Conservation (phyloP, 495 filamentous ascomycete species). For the Alectoria sarmentosa region DNA sequence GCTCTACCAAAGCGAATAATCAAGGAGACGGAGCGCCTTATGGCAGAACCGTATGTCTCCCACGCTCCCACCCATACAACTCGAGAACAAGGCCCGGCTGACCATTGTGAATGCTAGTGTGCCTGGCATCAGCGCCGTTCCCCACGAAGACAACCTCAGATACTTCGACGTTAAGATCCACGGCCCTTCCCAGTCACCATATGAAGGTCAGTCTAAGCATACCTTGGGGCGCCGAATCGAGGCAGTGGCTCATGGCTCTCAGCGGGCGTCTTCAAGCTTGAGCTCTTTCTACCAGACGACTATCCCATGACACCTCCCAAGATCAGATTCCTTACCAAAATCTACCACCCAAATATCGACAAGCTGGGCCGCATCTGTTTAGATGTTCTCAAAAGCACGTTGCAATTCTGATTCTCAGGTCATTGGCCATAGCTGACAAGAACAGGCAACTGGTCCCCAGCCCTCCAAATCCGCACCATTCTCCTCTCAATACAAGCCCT, state of each 20-base stretch:
- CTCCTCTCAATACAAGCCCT: slow-evolving; percentile 95
- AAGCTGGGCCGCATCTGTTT: slow-evolving; percentile 94
- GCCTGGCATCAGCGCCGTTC: slow-evolving; percentile 90
- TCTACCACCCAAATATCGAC: slow-evolving; percentile 99
- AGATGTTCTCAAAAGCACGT: slow-evolving; percentile 91
- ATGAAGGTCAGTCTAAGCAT: slow-evolving; percentile 58
- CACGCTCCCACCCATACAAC: not conserved
- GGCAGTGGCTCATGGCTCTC: slow-evolving; percentile 24
- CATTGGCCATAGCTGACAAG: slow-evolving; percentile 20
- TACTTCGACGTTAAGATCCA: slow-evolving; percentile 98
- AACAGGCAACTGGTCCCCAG: slow-evolving; percentile 96
- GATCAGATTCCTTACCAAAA: slow-evolving; percentile 97
- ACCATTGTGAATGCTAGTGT: slow-evolving; percentile 49
- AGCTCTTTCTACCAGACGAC: slow-evolving; percentile 98
- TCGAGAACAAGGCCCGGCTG: slow-evolving; percentile 16
- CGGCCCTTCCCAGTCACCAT: slow-evolving; percentile 88
- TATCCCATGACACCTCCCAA: slow-evolving; percentile 99
- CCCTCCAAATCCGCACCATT: slow-evolving; percentile 95
- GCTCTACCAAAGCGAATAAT: slow-evolving; percentile 92
- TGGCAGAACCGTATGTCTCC: slow-evolving; percentile 81
- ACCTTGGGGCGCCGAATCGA: not conserved
- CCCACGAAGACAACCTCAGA: slow-evolving; percentile 96
- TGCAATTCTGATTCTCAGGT: not conserved
- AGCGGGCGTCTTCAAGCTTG: slow-evolving; percentile 95
- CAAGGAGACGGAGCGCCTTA: slow-evolving; percentile 96